Base-by-base conservation (phyloP, 164 flowering plant genomes). In the Macadamia integrifolia region DNA sequence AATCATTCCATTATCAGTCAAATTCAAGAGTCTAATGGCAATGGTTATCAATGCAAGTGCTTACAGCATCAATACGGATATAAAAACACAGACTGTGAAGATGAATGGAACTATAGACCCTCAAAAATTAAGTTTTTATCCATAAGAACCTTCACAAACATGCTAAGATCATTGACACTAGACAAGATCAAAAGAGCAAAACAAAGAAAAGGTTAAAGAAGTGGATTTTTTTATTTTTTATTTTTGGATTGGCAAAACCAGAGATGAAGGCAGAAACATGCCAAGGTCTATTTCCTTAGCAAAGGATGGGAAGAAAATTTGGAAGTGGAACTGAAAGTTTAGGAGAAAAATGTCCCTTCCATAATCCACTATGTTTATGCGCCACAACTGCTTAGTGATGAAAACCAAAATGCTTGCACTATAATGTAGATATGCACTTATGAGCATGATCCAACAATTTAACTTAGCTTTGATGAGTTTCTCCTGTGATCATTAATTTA, bases 361-460 rank as follows among this genome's bases (percentile, higher is more conserved):
- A 77, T 86, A 31, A 65, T 87, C 59, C 88, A 88, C 62, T 85
- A 84, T 71, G 89, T 81, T 32, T 84, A 87, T 77, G 94, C 89
- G 40, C 92, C 93, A 68, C 90, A 83, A 62, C 52, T 78, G 62
- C 88, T 88, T 68, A 87, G 94, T 70, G 94, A 91, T 79, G 94
- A 91, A 75, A 89, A 91, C 71, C 92, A 92, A 50, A 86, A 88
- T 78, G 86, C 94, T n/a, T 91, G 97, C 69, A 66, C 65, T 52
- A 62, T 87, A 48, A 71, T 85, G 82, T 86, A 82, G 48, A 67
- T 30, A 8, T 0, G 23, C 15, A 40, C 9, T 30, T 11, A 31
- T 17, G 18, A 23, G 50, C 50, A 35, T 5, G 40, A 35, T 35
- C 3, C 40, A 35, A 2, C 40, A 35, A 35, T 35, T 35, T 2